Evolutionary conservation across 257 asterid genomes (phyloP), one percentile per base, ranked within the genome.

Genomic region (Gynochthodes officinalis): DNA sequence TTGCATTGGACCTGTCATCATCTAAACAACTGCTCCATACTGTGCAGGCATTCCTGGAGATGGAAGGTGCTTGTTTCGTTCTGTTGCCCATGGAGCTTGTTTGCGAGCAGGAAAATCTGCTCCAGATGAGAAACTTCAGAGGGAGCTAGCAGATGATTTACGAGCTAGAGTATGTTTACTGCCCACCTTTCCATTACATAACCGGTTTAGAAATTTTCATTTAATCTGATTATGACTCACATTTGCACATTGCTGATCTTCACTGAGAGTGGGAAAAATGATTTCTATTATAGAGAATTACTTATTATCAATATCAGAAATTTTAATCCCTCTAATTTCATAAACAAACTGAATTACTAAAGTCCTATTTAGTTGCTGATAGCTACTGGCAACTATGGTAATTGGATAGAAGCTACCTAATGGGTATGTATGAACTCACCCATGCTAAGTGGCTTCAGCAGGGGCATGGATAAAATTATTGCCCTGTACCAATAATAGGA

Each of bases 61-160:
- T 37, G 99, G 99, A 64, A 91, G 97, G 85, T 94, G 99, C 84
- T 84, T 94, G 88, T 94, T 94, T 78, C 98, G 99, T 33, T 91
- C 99, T 9, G 87, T 94, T 77, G 90, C 89, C 77, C 96, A 91
- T 74, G 99, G 97, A 79, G 98, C 99, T 84, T 91, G 97, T 79
- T 46, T 89, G 50, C 82, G 84, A 65, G 82, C 91, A 33, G 98
- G 98, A 67, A 89, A 89, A 74, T 86, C 89, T 64, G 85, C 90
- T 63, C 98, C 93, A 2, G 76, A 78, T 75, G 97, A 91, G 85
- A 85, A 64, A 21, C 81, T 72, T 43, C 99, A 94, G 82, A 84
- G 89, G 84, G 84, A 86, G 69, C 84, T 94, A 52, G 97, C 99
- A 0, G 99, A 94, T 78, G 98, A 86, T 44, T 84, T 94, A 78